phyloP scores from a whole-genome alignment of 2,329 filamentous ascomycete genomes.

The Endoconidiophora laricicola region DNA sequence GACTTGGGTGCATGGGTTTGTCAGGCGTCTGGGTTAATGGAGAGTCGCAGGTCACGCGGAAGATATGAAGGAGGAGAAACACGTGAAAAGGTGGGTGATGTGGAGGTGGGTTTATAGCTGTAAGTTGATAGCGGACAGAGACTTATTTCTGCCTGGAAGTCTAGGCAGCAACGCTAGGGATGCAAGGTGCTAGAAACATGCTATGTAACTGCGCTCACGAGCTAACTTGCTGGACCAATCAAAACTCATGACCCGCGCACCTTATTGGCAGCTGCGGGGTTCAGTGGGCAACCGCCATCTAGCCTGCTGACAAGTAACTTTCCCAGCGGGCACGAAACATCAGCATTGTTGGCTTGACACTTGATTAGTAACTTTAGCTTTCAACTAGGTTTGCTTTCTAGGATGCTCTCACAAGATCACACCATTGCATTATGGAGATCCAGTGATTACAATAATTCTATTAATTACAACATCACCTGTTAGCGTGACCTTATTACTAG shows the following conservation, averaged over 20 bases:
- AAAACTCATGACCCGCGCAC: slow-evolving; percentile 2
- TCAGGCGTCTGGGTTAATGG: slow-evolving; percentile 11
- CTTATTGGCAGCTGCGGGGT: slow-evolving; percentile 1
- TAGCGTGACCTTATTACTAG: too few relatives aligned
- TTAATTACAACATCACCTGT: too few relatives aligned
- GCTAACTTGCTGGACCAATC: slow-evolving; percentile 4
- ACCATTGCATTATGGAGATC: too few relatives aligned
- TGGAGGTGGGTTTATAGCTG: slow-evolving; percentile 12
- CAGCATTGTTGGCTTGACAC: too few relatives aligned
- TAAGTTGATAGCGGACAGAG: background rate
- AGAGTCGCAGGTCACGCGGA: slow-evolving; percentile 22
- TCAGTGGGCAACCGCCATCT: too few relatives aligned
- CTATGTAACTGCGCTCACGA: background rate
- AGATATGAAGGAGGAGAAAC: slow-evolving; percentile 21
- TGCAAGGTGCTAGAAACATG: background rate
- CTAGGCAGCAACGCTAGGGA: too few relatives aligned
- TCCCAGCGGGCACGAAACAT: too few relatives aligned
- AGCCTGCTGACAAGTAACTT: too few relatives aligned
- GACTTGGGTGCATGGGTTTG: background rate
- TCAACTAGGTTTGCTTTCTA: too few relatives aligned
- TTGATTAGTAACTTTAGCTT: too few relatives aligned
- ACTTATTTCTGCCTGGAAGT: background rate
- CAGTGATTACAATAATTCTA: too few relatives aligned
- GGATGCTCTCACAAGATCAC: too few relatives aligned
- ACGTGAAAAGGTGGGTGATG: slow-evolving; percentile 25